These are phyloP conservation scores for Ceriops zippeliana DNA, from an alignment of 345 rosid species.

Conservation along the genomic window DNA sequence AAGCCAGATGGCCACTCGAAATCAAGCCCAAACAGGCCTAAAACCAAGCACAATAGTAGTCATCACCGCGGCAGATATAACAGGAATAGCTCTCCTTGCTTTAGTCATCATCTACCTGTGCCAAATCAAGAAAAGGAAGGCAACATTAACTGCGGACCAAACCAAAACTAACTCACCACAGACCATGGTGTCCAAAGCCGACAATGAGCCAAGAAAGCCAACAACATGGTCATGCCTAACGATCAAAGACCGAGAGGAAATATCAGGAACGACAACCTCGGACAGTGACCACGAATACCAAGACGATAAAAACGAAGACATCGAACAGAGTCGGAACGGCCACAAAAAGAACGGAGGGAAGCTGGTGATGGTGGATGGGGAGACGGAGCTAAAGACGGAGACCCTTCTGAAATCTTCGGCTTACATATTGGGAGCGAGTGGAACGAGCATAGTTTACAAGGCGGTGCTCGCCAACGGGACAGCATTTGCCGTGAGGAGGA, in stretches of 20 bases:
- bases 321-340: slow-evolving; percentile 3
- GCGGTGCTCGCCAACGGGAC: slow-evolving; percentile 71
- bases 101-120: slow-evolving; percentile 59
- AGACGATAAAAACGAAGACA: slow-evolving; percentile 7
- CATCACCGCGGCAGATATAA: slow-evolving; percentile 58
- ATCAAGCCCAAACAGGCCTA: slow-evolving; percentile 39
- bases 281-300: slow-evolving; percentile 55
- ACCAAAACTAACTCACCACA: slow-evolving; percentile 23
- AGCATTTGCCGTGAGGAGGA: slow-evolving; percentile 77
- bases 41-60: slow-evolving; percentile 68
- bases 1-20: slow-evolving; percentile 9
- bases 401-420: slow-evolving; percentile 81
- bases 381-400: slow-evolving; percentile 65
- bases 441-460: slow-evolving; percentile 71
- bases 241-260: slow-evolving; percentile 35
- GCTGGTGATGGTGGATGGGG: slow-evolving; percentile 64
- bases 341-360: slow-evolving; percentile 37
- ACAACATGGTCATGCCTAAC: slow-evolving; percentile 53
- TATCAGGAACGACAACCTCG: slow-evolving; percentile 46
- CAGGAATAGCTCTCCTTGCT: slow-evolving; percentile 57
- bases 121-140: slow-evolving; percentile 55
- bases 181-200: slow-evolving; percentile 20
- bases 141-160: not conserved
- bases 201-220: slow-evolving; percentile 30
- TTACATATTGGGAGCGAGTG: slow-evolving; percentile 61